Conservation (phyloP, 495 filamentous ascomycete genomes). For the Tuber melanosporum region DNA sequence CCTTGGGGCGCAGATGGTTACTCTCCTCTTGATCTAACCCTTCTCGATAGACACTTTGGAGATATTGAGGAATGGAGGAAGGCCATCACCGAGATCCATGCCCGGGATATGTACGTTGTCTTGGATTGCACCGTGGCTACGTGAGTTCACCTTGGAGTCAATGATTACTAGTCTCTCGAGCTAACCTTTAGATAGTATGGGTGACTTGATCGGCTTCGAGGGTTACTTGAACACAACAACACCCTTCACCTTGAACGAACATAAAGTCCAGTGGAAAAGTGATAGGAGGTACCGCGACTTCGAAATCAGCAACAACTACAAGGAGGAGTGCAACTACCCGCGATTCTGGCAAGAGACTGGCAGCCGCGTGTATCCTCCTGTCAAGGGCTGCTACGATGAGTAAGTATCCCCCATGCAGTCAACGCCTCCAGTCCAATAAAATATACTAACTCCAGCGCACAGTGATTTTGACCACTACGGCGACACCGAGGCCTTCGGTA, state of each 20-base stretch:
- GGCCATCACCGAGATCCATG: constrained; percentile 59
- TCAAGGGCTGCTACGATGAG: constrained; percentile 44
- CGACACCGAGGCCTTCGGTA: constrained; percentile 62
- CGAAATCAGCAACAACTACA: constrained; percentile 53
- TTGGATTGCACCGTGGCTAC: constrained; percentile 68
- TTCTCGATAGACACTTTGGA: constrained; percentile 65
- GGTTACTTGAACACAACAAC: constrained; percentile 61
- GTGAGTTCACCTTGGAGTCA: constrained; percentile 43
- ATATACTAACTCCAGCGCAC: neutral
- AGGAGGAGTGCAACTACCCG: constrained; percentile 57
- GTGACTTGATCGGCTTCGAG: constrained; percentile 63
- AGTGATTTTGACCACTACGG: constrained; percentile 50
- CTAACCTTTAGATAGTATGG: constrained; percentile 47
- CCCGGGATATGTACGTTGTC: constrained; percentile 62
- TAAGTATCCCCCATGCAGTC: constrained; percentile 47
- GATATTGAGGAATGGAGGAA: constrained; percentile 58
- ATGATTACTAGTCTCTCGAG: constrained; percentile 1
- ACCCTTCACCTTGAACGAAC: constrained; percentile 54
- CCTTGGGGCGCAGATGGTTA: constrained; percentile 67
- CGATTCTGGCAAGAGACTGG: constrained; percentile 64
- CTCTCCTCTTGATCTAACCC: constrained; percentile 59
- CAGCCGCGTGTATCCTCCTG: constrained; percentile 47
- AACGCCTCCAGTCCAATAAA: neutral
- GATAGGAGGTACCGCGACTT: constrained; percentile 60
- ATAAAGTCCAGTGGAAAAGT: constrained; percentile 56